Conservation (phyloP, 495 filamentous ascomycete species). For the Bryoglossum gracile region DNA sequence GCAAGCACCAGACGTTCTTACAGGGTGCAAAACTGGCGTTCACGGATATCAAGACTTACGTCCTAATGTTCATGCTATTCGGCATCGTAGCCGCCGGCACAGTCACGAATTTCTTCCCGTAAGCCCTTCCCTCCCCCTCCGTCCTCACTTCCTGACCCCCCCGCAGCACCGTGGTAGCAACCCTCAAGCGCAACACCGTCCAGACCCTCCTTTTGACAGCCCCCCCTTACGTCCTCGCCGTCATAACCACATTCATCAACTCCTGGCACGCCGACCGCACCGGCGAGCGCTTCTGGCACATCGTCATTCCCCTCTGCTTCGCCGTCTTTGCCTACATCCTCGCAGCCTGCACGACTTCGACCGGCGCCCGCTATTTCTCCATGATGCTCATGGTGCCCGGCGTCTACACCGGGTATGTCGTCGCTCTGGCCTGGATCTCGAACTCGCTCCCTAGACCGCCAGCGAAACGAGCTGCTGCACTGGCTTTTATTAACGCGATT, state of each 20-base stretch:
- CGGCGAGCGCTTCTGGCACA: slow-evolving; percentile 73
- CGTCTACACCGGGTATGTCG: slow-evolving; percentile 62
- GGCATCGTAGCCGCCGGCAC: slow-evolving; percentile 65
- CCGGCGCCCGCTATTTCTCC: slow-evolving; percentile 63
- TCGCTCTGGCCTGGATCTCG: slow-evolving; percentile 70
- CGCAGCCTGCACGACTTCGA: slow-evolving; percentile 55
- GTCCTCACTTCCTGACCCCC: not conserved
- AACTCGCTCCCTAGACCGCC: slow-evolving; percentile 78
- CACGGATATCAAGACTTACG: slow-evolving; percentile 62
- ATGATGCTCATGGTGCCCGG: slow-evolving; percentile 79
- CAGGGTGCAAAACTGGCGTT: slow-evolving; percentile 66
- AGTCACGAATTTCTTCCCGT: slow-evolving; percentile 84
- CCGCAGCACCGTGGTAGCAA: slow-evolving; percentile 57
- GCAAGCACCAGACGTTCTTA: slow-evolving; percentile 55
- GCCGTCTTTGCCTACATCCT: slow-evolving; percentile 69
- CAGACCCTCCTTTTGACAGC: slow-evolving; percentile 68
- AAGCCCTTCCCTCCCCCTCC: not conserved
- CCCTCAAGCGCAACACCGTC: slow-evolving; percentile 61
- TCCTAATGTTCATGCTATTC: slow-evolving; percentile 61
- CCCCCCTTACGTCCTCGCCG: slow-evolving; percentile 65
- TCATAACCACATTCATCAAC: slow-evolving; percentile 64
- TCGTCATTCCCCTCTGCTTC: slow-evolving; percentile 60
- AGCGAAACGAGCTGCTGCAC: slow-evolving; percentile 72
- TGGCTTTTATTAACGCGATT: slow-evolving; percentile 76
- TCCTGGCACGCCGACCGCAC: slow-evolving; percentile 73